Evolutionary conservation across 257 asterid species (phyloP), one percentile per base, ranked within the genome.

Genomic region (Datura wrightii): DNA sequence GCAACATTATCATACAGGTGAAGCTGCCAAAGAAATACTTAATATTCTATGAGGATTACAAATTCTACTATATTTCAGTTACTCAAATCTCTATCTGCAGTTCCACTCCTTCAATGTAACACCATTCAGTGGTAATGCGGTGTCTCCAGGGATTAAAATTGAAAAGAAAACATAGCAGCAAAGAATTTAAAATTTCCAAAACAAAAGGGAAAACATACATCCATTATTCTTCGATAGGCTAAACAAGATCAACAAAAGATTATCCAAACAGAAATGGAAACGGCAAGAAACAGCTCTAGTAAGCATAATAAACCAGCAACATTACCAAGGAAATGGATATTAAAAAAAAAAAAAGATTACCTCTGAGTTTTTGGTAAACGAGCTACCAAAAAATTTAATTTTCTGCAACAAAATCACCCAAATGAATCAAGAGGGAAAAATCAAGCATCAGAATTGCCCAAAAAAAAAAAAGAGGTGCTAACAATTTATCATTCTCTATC

Each of bases 1-100:
- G 4, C 41, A 79, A 10, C 10, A 50, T 83, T 79, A 80, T 79
- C 55, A 9, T 10, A 7, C 42, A 69, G 11, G 53, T 16, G 37
- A 80, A 85, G 42, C 18, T 16, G 9, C 79, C 50, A 67, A 15
- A 16, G 14, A 69, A 71, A 4, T 42, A 19, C 14, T 62, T 62
- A 24, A 76, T 48, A 19, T 66, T 66, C 79, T 50, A 34, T 36
- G 85, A 66, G 78, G 11, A 74, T 48, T 6, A 46, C 52, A 84
- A 72, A 37, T 82, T 39, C 52, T 65, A 9, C 50, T 41, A 53
- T 52, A 50, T 44, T 16, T 58, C 18, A 42, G 70, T 11, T 9
- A 36, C 65, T 60, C 39, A 76, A 70, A 55, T 80, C 79, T 54
- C 52, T n/a, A 39, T 66, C 50, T 72, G 11, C 50, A 52, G 67